Conservation (phyloP, 768 basidiomycete genomes). For the Termitomyces sp. region DNA sequence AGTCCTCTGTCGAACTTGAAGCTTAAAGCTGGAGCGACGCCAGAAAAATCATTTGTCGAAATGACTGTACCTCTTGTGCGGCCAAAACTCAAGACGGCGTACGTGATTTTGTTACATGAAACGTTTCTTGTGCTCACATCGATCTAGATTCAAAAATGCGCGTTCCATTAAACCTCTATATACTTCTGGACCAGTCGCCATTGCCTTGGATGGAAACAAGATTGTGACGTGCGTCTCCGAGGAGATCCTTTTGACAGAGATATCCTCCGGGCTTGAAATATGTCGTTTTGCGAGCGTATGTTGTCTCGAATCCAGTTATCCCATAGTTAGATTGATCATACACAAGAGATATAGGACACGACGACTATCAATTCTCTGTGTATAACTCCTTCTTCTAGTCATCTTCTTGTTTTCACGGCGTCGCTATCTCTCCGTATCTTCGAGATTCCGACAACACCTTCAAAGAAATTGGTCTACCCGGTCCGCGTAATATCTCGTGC, state of each 20-base stretch:
- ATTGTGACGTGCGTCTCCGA: constrained; percentile 87
- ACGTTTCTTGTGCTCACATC: constrained; percentile 3
- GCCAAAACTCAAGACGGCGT: constrained; percentile 63
- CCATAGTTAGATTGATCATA: not conserved
- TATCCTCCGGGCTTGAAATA: constrained; percentile 68
- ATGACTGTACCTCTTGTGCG: constrained; percentile 35
- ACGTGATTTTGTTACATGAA: constrained; percentile 20
- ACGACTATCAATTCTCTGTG: constrained; percentile 83
- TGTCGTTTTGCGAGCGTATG: constrained; percentile 84
- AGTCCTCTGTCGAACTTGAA: not conserved
- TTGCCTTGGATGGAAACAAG: constrained; percentile 73
- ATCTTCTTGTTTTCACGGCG: constrained; percentile 78
- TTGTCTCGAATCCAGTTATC: constrained; percentile 14
- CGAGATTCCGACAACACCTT: constrained; percentile 57
- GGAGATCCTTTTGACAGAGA: constrained; percentile 78
- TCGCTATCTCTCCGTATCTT: constrained; percentile 82
- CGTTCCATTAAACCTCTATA: constrained; percentile 77
- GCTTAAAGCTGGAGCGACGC: no score
- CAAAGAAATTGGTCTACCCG: constrained; percentile 57
- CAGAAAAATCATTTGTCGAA: not conserved
- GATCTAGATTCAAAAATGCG: constrained; percentile 72
- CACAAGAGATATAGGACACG: constrained; percentile 56
- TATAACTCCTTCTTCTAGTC: constrained; percentile 68
- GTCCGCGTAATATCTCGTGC: constrained; percentile 76
- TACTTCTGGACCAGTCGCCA: constrained; percentile 82